Conservation (phyloP, 2,329 filamentous ascomycete genomes). For the Fusarium duplospermum region DNA sequence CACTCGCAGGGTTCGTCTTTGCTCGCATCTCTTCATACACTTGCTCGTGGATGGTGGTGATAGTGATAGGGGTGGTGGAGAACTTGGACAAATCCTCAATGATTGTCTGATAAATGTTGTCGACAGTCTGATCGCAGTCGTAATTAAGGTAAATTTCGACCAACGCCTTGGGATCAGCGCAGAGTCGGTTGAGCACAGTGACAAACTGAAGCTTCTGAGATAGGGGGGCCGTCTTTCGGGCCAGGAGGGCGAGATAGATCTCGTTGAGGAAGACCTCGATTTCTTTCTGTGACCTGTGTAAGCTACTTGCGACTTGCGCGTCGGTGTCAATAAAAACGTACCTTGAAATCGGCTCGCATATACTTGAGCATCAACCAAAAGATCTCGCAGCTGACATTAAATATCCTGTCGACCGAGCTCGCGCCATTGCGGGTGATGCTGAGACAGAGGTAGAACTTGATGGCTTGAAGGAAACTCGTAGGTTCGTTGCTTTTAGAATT, state of each 20-base stretch:
- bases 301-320: conserved; percentile 31
- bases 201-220: conserved; percentile 96
- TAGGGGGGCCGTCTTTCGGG: conserved; percentile 84
- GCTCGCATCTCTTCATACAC: conserved; percentile 83
- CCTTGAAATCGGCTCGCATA: conserved; percentile 93
- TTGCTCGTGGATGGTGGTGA: conserved; percentile 83
- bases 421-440: conserved; percentile 95
- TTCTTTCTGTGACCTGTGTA: conserved; percentile 74
- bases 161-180: conserved; percentile 85
- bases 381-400: conserved; percentile 95
- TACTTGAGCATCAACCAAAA: conserved; percentile 98
- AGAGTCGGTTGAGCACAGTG: conserved; percentile 84
- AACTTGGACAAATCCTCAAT: conserved; percentile 94
- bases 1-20: conserved; percentile 69
- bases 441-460: conserved; percentile 96
- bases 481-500: conserved; percentile 90
- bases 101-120: conserved; percentile 96
- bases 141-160: conserved; percentile 99
- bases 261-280: conserved; percentile 98
- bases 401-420: conserved; percentile 90
- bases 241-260: conserved; percentile 92
- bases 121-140: conserved; percentile 93
- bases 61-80: conserved; percentile 80
- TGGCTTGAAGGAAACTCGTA: conserved; percentile 91
- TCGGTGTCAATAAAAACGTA: conserved; percentile 48